These are phyloP conservation scores for Sporisorium iseilematis-ciliati DNA, from an alignment of 1,284 basidiomycete species.

Conservation along the genomic window DNA sequence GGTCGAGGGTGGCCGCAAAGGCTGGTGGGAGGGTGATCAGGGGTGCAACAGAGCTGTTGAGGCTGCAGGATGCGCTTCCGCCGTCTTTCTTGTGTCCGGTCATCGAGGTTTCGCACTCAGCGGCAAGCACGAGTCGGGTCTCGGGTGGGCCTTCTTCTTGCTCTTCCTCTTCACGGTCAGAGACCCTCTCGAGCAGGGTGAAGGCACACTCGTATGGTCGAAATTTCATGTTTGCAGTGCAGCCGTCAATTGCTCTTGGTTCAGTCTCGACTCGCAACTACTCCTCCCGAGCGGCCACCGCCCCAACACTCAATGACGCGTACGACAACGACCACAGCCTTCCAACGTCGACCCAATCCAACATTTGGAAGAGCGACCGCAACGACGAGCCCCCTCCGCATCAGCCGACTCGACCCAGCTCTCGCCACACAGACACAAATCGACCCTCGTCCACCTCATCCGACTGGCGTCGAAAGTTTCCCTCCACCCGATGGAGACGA, in stretches of 20 bases:
- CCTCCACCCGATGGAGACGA: conserved; percentile 30
- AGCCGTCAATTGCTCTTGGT: not conserved
- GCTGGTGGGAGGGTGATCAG: conserved; percentile 12
- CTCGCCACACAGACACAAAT: not conserved
- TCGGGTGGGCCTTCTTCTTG: conserved; percentile 11
- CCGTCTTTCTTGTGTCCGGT: conserved; percentile 32
- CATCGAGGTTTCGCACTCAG: conserved; percentile 6
- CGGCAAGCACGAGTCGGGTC: not conserved
- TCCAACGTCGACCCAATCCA: not conserved
- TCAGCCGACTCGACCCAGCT: not conserved
- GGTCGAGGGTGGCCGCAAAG: conserved; percentile 21
- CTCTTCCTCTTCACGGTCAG: not conserved
- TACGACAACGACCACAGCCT: not conserved
- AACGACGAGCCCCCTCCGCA: not conserved
- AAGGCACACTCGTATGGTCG: not conserved
- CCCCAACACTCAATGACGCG: not conserved
- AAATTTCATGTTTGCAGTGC: too few species aligned
- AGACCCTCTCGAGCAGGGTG: not conserved
- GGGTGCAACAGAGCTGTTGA: not conserved
- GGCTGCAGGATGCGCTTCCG: conserved; percentile 7
- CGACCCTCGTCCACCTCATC: not conserved
- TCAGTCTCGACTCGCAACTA: conserved; percentile 6
- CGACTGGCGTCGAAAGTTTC: conserved; percentile 35
- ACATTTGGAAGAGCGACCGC: not conserved
- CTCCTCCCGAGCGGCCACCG: conserved; percentile 16